Evolutionary conservation across 305 asterid genomes (phyloP), one percentile per base, ranked within the genome.

Genomic region (Plantago coronopus): DNA sequence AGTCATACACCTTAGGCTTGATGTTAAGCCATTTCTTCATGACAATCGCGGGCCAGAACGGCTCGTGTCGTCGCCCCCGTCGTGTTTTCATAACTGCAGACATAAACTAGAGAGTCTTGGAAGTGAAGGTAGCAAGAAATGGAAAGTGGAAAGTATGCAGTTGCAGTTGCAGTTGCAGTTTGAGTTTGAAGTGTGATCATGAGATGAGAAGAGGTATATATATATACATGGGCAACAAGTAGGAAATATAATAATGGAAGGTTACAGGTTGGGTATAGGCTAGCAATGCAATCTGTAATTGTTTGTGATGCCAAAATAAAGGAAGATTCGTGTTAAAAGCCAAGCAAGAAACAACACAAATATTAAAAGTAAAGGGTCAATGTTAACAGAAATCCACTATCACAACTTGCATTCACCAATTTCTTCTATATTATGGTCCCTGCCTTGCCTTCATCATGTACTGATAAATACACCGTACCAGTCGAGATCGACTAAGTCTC

Each of bases 21-120:
- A 91, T 81, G 62, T 88, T 91, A 43, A 91, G 79, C 96, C 98
- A 91, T 74, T 91, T 91, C 71, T 91, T 88, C 93, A 91, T 81
- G 79, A 91, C 94, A 73, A 88, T 72, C 61, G 96, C 79, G 0
- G 96, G 96, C 98, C 96, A 88, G 66, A 88, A 91, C 16, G 91
- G 42, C 95, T 86, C 88, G 44, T 88, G 71, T 2, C 81, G 83
- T 63, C 74, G 84, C 42, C 71, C 84, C 53, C 79, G 78, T 64
- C 82, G 51, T 1, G 84, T 48, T 71, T 65, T 79, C 95, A 84
- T 86, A 49, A 34, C 59, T 19, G 15, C 57, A 53, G 62, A 58
- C 61, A 34, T 34, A 9, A 7, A 5, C 8, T 34, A 12, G 12
- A 34, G 40, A 34, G 9, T 34, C 40, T 34, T 11, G 9, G 40